A percentile compares a stretch with the other conserved stretches of the same genome.
Conservation (phyloP, 345 rosid species). For the Populus nigra region DNA sequence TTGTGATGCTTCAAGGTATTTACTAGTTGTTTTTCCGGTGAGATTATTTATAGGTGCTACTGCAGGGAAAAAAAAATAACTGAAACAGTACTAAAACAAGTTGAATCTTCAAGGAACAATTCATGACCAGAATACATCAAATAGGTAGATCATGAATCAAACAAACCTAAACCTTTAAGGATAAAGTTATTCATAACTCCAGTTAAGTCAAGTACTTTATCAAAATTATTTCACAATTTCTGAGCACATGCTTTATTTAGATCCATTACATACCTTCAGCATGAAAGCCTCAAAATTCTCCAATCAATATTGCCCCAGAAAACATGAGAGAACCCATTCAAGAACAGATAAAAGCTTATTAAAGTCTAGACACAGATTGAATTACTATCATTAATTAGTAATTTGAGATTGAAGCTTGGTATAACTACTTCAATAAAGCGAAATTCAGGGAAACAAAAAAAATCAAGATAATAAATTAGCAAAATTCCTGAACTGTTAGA, state of each 20-base stretch:
- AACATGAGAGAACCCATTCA: background rate
- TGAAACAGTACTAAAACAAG: background rate
- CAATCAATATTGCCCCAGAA: background rate
- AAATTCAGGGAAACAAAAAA: background rate
- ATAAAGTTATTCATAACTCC: background rate
- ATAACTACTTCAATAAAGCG: background rate
- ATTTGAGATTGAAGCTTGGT: background rate
- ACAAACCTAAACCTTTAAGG: background rate
- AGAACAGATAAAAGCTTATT: background rate
- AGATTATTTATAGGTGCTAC: background rate
- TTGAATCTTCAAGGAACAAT: background rate
- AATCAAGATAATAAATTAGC: background rate
- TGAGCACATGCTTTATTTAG: background rate
- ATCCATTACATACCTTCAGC: background rate
- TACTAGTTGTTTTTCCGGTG: background rate
- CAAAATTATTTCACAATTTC: background rate
- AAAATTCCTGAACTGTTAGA: background rate
- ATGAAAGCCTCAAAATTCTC: background rate
- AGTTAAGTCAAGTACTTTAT: background rate
- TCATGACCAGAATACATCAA: background rate
- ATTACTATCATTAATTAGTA: background rate
- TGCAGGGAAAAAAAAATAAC: background rate
- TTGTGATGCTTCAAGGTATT: background rate
- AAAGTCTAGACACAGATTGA: background rate
- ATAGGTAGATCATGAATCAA: background rate